phyloP scores from a whole-genome alignment of 495 filamentous ascomycete species.

The Podospora pseudoanserina region DNA sequence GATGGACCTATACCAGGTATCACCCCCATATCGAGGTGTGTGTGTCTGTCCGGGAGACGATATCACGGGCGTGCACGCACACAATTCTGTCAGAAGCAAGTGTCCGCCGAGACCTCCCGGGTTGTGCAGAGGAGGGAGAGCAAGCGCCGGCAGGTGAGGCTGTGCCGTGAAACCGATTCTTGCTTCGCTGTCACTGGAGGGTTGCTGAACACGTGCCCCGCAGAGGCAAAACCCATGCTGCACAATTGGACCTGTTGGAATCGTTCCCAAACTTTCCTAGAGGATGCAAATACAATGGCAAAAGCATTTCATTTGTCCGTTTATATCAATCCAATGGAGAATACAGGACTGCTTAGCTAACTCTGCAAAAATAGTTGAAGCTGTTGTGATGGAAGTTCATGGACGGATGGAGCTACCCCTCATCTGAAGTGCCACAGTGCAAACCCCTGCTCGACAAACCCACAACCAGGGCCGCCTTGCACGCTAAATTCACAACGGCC shows the following conservation, averaged over 20 bases:
- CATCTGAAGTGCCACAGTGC: slow-evolving; percentile 2
- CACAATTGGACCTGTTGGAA: neutral
- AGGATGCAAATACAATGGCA: neutral
- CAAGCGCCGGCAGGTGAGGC: slow-evolving; percentile 11
- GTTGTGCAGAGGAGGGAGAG: neutral
- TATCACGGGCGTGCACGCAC: neutral
- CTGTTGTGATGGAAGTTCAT: neutral
- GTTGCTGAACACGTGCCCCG: slow-evolving; percentile 7
- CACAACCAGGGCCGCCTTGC: neutral
- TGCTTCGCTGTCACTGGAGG: slow-evolving; percentile 3
- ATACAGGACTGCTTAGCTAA: neutral
- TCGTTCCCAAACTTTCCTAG: neutral
- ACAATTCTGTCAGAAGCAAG: too few species aligned
- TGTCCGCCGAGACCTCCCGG: neutral
- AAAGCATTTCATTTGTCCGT: neutral
- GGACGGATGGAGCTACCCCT: slow-evolving; percentile 5
- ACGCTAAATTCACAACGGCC: slow-evolving; percentile 9
- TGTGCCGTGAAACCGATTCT: slow-evolving; percentile 4
- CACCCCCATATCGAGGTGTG: neutral
- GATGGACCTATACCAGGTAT: neutral
- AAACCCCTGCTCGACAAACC: neutral
- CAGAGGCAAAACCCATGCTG: slow-evolving; percentile 7
- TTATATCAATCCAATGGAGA: neutral
- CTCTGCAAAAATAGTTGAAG: neutral
- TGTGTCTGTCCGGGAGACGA: neutral